Percentiles rank a stretch among this genome's conserved stretches.
These are phyloP conservation scores for Moricandia arvensis DNA, from an alignment of 345 rosid genomes.

Conservation along the genomic window DNA sequence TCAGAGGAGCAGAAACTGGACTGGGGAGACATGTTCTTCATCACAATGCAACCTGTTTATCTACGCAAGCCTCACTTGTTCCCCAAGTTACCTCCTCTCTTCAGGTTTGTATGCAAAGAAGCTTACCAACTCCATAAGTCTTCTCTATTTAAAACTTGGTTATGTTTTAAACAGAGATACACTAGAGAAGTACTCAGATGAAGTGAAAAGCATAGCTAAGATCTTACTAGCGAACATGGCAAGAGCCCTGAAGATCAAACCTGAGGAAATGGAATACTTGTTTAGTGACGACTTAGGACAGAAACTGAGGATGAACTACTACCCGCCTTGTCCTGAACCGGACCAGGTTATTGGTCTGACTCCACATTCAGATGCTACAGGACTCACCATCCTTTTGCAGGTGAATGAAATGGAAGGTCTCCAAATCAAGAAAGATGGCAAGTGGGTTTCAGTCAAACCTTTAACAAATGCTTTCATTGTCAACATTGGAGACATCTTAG, in stretches of 20 bases:
- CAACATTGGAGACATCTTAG: conserved; percentile 23
- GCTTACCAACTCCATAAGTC: conserved; percentile 1
- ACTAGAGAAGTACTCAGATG: conserved; percentile 41
- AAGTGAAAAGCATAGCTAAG: conserved; percentile 38
- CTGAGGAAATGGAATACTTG: conserved; percentile 39
- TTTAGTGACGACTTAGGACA: conserved; percentile 42
- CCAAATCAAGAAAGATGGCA: conserved; percentile 48
- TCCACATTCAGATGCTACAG: conserved; percentile 49
- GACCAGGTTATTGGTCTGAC: conserved; percentile 37
- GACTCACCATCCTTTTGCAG: conserved; percentile 54
- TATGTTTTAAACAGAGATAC: conserved; percentile 32
- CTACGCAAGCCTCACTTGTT: conserved; percentile 23
- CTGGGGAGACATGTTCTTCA: conserved; percentile 33
- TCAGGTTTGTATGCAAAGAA: conserved; percentile 12
- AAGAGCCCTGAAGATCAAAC: conserved; percentile 47
- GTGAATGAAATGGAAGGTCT: conserved; percentile 52
- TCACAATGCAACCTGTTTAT: conserved; percentile 21
- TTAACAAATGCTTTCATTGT: conserved; percentile 24
- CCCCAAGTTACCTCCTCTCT: conserved; percentile 14
- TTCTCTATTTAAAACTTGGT: background rate
- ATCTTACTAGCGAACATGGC: conserved; percentile 40
- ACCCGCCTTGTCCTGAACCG: conserved; percentile 59
- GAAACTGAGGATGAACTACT: conserved; percentile 29
- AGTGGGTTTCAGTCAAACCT: conserved; percentile 40
- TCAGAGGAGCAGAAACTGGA: conserved; percentile 33